Base-by-base conservation (phyloP, 129 eudicot species). In the Oenanthe sinensis region DNA sequence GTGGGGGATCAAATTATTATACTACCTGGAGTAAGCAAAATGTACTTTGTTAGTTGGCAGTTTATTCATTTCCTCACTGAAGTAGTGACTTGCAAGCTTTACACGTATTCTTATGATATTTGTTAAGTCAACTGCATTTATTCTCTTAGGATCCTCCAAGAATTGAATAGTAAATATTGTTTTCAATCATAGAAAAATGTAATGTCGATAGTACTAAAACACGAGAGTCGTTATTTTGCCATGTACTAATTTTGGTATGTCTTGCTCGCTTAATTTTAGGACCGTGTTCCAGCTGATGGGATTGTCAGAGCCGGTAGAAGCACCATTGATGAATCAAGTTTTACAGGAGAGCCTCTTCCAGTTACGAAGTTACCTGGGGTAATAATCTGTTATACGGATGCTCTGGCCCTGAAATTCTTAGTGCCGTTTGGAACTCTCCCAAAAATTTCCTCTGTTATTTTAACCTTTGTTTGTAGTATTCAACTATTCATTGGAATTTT, bases 251-350 rank as follows among this genome's bases (percentile, higher is more conserved):
- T 58, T 24, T 3, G 50, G 5, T 8, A 11, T 20, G 65, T n/a
- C 28, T 55, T 58, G 30, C 60, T 55, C 63, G 22, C 5, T 58
- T 58, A 50, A 4, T 48, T 82, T 63, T 84, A 96, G 99, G 99
- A 96, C 81, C 97, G 99, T 78, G 87, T 96, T 75, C 99, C 99
- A 60, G 99, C 97, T 81, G 99, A 96, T 90, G 99, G 99, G 77
- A 82, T 89, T 76, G 97, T 96, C 77, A 88, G 81, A 83, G 91
- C 97, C 81, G 99, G 99, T 79, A 92, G 99, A 89, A 96, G 99
- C 85, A 80, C 97, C 68, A 91, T 96, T 77, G 99, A 96, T 37
- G 99, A 96, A 82, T 96, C 99, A 74, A 96, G 99, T 79, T 96
- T 96, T 81, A 92, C 99, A 1, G 99, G 99, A 77, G 99, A 96